A percentile compares a stretch with the other conserved stretches of the same genome.
phyloP scores from a whole-genome alignment of 2,329 filamentous ascomycete species.

The Pseudocercospora macadamiae region DNA sequence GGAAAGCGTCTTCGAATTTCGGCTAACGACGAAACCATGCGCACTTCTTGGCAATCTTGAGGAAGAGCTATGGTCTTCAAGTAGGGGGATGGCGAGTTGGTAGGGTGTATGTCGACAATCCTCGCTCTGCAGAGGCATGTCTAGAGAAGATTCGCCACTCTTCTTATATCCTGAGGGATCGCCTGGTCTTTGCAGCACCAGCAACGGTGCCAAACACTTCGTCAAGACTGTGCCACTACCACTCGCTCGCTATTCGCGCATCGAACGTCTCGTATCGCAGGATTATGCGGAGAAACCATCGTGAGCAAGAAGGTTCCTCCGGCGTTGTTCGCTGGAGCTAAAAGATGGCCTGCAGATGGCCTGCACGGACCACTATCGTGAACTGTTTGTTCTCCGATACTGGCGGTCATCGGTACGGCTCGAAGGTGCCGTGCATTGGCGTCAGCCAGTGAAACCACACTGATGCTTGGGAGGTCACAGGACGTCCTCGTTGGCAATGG shows the following conservation, averaged over 20 bases:
- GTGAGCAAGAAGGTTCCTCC: conserved; percentile 8
- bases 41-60: neutral
- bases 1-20: conserved; percentile 7
- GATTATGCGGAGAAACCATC: conserved; percentile 21
- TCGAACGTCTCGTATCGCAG: conserved; percentile 9
- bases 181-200: neutral
- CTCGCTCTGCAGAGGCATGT: too few relatives aligned
- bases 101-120: too few relatives aligned
- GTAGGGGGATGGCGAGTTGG: too few relatives aligned
- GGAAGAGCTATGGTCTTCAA: neutral
- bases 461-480: conserved; percentile 6
- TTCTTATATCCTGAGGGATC: neutral
- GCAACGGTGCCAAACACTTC: neutral
- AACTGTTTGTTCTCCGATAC: neutral
- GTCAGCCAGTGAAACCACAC: neutral
- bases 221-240: conserved; percentile 13
- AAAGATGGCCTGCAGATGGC: neutral
- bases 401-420: neutral
- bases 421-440: neutral
- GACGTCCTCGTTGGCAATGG: neutral
- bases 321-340: conserved; percentile 17
- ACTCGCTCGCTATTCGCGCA: neutral
- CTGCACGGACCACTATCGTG: conserved; percentile 4
- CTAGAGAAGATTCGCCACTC: too few relatives aligned
- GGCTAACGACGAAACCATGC: conserved; percentile 16